Evolutionary conservation across 225 moss, liverwort and hornwort species (phyloP), one percentile per base, ranked within the genome.

Genomic region (Physcomitrellopsis africana): DNA sequence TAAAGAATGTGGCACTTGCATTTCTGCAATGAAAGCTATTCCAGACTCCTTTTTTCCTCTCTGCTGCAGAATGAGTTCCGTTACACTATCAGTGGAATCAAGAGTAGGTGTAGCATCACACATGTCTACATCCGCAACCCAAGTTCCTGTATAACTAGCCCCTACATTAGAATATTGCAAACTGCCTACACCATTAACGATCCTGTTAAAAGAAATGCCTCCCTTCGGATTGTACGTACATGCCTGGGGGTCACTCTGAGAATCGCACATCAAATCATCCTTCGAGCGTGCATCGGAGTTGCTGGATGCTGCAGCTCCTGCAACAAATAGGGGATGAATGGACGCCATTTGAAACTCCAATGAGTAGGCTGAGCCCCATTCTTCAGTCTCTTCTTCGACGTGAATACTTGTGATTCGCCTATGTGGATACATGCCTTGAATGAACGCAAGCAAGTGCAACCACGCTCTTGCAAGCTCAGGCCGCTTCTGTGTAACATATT

Each of bases 341-440:
- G 9, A 66, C 67, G 96, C 90, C 92, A 96, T 85, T 75, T 86
- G 89, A 72, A 51, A 75, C 75, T 96, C 96, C 78, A 96, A 80
- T 53, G 51, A 69, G 74, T 89, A 92, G 29, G 93, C 90, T 74
- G 86, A 80, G 69, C 86, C 79, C 93, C 93, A 93, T 17, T 93
- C 92, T 70, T 88, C 76, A 60, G 92, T 89, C 81, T 96, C 90
- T 76, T 96, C 90, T 88, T 93, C 96, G 61, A 96, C 93, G 68
- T 96, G 93, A 52, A 89, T 82, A 76, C 72, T 90, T 60, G 84
- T 83, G 59, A 90, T 80, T 53, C 95, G 91, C 65, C 87, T 88
- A 47, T 96, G 95, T 15, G 95, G 87, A 74, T 87, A 88, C 87
- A 93, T 90, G 70, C 96, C 93, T 86, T 96, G 93, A 65, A 96